phyloP scores from a whole-genome alignment of 2,329 filamentous ascomycete genomes.

The Reticulascus tulasneorum region DNA sequence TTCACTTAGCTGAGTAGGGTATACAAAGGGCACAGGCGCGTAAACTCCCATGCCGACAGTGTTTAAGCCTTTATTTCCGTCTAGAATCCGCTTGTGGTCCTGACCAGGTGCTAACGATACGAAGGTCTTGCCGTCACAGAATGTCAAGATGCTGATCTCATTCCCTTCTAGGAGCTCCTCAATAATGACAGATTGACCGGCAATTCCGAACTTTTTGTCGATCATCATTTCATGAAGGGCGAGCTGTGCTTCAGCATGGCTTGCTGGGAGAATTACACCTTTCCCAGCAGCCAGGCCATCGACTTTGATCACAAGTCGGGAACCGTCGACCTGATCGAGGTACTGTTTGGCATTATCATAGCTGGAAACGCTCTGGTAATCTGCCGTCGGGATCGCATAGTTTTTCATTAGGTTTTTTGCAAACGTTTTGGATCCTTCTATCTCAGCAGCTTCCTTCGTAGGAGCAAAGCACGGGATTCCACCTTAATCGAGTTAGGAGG shows the following conservation, averaged over 20 bases:
- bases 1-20: slow-evolving; percentile 68
- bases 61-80: slow-evolving; percentile 87
- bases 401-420: slow-evolving; percentile 97
- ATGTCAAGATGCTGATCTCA: slow-evolving; percentile 86
- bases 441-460: slow-evolving; percentile 73
- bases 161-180: slow-evolving; percentile 91
- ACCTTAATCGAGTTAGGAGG: slow-evolving; percentile 26
- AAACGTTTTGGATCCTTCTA: slow-evolving; percentile 97
- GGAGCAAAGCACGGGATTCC: slow-evolving; percentile 85
- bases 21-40: slow-evolving; percentile 79
- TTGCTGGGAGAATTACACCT: slow-evolving; percentile 83
- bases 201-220: slow-evolving; percentile 77
- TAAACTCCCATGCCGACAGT: slow-evolving; percentile 98
- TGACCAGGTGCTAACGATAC: slow-evolving; percentile 84
- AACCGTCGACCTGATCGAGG: slow-evolving; percentile 63
- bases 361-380: slow-evolving; percentile 77
- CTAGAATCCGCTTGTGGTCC: slow-evolving; percentile 92
- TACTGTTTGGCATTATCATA: slow-evolving; percentile 71
- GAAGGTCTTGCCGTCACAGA: slow-evolving; percentile 85
- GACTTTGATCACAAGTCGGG: slow-evolving; percentile 90
- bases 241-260: slow-evolving; percentile 75
- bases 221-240: slow-evolving; percentile 90
- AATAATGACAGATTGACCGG: slow-evolving; percentile 88
- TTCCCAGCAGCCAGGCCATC: slow-evolving; percentile 90
- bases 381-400: slow-evolving; percentile 84